Base-by-base conservation (phyloP, 768 basidiomycete genomes). In the Chalciporus piperatus region DNA sequence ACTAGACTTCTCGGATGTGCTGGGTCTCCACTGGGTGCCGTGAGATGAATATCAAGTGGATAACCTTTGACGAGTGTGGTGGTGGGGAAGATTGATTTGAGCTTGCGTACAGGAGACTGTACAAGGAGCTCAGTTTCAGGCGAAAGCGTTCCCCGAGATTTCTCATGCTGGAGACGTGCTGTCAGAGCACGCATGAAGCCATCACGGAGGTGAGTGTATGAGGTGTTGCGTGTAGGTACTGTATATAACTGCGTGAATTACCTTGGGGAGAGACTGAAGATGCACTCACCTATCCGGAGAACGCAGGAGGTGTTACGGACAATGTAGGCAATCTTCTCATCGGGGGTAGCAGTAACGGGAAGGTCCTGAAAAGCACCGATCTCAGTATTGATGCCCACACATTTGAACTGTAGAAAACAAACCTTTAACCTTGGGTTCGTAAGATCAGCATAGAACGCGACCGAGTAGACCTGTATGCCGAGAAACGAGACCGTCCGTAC, bases 401-500 rank as follows among this genome's bases (percentile, higher is more conserved):
- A 32, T 10, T 32, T 13, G 30, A 17, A 16, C 19, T 14, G 20
- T 30, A 40, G 23, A 27, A 41, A 10, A 61, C 72, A 46, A 46
- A 87, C 86, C 47, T 77, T 76, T 51, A 89, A 74, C 38, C 74
- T 76, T 1, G 84, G 80, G 54, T 84, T 80, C n/a, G 73, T 61
- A 40, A 92, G 70, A 65, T 96, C 92, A 6, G 90, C 87, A 67
- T 96, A 97, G 70, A 97, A 92, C 2, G 81, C 94, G 30, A 92
- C 83, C 11, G 87, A 88, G 70, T 97, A 97, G 14, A 96, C 93
- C 63, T 90, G 84, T 56, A 97, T 81, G 7, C 85, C 78, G 35
- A 96, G 75, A 70, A 97, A 93, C 13, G 92, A 92, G 27, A 97
- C 92, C 0, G 85, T 90, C 45, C 94, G 77, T 35, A 93, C 91